These are phyloP conservation scores for Gregarina niphandrodes DNA, from an alignment of 169 alveolate genomes.

Conservation along the genomic window DNA sequence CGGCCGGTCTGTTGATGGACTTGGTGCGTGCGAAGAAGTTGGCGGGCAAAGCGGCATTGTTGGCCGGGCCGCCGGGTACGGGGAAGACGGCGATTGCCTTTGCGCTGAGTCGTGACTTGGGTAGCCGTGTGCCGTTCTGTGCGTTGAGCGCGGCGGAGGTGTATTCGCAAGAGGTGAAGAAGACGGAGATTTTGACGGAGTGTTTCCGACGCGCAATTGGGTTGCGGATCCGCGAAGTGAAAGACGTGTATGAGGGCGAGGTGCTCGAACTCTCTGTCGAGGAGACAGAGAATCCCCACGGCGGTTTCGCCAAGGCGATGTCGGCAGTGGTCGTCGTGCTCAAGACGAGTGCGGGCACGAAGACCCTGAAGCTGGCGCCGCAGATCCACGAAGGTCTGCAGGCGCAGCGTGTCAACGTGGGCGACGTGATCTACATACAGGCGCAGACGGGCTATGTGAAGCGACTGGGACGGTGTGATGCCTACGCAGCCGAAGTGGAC, in stretches of 20 bases:
- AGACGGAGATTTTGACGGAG: constrained; percentile 93
- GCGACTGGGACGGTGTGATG: constrained; percentile 92
- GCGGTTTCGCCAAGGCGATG: constrained; percentile 61
- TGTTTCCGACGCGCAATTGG: constrained; percentile 96
- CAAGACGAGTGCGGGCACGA: constrained; percentile 87
- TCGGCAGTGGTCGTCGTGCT: constrained; percentile 72
- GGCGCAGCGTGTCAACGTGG: constrained; percentile 59
- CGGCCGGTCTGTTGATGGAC: constrained; percentile 90
- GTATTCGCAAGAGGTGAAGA: constrained; percentile 89
- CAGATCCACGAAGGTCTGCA: constrained; percentile 80
- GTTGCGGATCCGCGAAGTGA: constrained; percentile 84
- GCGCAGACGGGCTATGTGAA: constrained; percentile 85
- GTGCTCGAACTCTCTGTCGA: constrained; percentile 81
- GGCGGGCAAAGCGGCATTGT: constrained; percentile 73
- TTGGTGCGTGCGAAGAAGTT: constrained; percentile 80
- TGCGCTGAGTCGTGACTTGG: constrained; percentile 93
- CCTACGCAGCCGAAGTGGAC: constrained; percentile 88
- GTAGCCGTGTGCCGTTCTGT: constrained; percentile 96
- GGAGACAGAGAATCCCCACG: constrained; percentile 32
- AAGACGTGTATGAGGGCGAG: constrained; percentile 95
- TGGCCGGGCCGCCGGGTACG: constrained; percentile 66
- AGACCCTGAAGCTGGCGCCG: constrained; percentile 88
- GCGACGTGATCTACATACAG: constrained; percentile 90
- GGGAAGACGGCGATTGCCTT: constrained; percentile 98
- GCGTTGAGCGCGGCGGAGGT: constrained; percentile 98